Evolutionary conservation across 371 early-diverging fungal genomes (phyloP), one percentile per base, ranked within the genome.

Genomic region (Apophysomyces elegans): DNA sequence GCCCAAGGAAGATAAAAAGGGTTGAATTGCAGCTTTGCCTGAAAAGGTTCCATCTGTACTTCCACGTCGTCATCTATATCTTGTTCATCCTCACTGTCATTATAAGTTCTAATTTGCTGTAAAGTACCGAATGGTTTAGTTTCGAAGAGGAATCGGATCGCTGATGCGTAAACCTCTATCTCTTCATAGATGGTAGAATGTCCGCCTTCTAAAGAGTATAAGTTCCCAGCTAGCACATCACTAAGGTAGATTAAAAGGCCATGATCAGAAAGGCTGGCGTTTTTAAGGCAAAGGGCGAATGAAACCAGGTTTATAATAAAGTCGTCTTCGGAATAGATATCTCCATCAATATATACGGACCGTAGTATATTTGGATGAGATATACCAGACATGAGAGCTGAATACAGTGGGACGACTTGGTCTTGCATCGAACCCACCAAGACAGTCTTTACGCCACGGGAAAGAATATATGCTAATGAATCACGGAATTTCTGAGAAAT

Each of bases 181-280:
- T 96, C 97, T 62, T 94, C 96, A 58, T 98, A 98, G n/a, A 97
- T 84, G 7, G 95, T 91, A 1, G 95, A 95, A 70, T 98, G 98
- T 9, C 96, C 98, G 38, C 89, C 90, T 32, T 93, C 93, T 14
- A 92, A 88, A 32, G 89, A 84, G 76, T 93, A 94, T n/a, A 96
- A 65, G 45, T 90, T 91, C n/a, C 98, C 98, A 5, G 92, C 94
- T 16, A 98, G 67, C 8, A 91, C 88, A 43, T 95, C 95, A 59
- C 92, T 91, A 4, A 97, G 74, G 66, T 97, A 90, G 2, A 91
- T 89, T 16, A 96, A 64, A 38, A 98, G 74, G 12, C 91, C 94
- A 69, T 93, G 90, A 71, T 97, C 98, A 9, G 86, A 86, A 8
- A 95, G 72, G 3, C 95, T 96, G 26, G 86, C 79, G 69, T 98